A percentile compares a stretch with the other conserved stretches of the same genome.
Conservation (phyloP, 805 yeast genomes). For the Dipodascus geniculatus region DNA sequence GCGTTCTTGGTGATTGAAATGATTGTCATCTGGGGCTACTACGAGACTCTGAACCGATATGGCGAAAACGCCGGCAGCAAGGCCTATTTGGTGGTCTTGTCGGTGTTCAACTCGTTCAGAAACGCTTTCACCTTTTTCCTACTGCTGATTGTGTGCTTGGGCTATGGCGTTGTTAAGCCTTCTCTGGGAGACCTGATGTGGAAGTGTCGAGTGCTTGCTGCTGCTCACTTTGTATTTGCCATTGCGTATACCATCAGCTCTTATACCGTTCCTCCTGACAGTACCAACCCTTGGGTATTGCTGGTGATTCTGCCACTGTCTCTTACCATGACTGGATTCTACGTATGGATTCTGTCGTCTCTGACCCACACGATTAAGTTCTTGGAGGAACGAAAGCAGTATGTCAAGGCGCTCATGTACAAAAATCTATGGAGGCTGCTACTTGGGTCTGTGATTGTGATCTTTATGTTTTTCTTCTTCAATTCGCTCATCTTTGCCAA, state of each 20-base stretch:
- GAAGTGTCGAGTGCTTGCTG: conserved; percentile 50
- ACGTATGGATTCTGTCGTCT: conserved; percentile 60
- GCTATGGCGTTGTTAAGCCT: conserved; percentile 90
- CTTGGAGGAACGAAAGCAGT: conserved; percentile 76
- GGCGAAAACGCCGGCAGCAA: conserved; percentile 47
- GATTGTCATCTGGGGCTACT: conserved; percentile 82
- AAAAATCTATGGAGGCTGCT: conserved; percentile 64
- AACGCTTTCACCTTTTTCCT: conserved; percentile 82
- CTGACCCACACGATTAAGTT: conserved; percentile 63
- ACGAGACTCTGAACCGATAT: conserved; percentile 62
- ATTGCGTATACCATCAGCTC: conserved; percentile 40
- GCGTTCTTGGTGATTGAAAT: conserved; percentile 75
- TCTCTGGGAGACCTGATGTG: conserved; percentile 73
- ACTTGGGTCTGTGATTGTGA: conserved; percentile 54
- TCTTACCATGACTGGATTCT: conserved; percentile 57
- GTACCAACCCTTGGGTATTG: conserved; percentile 37
- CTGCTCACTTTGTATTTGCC: conserved; percentile 42
- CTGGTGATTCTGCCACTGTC: conserved; percentile 62
- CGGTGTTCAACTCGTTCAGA: conserved; percentile 69
- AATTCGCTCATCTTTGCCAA: conserved; percentile 62
- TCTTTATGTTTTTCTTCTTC: conserved; percentile 59
- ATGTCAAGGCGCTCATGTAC: conserved; percentile 83
- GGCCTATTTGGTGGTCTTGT: conserved; percentile 64
- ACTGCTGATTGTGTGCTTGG: conserved; percentile 73
- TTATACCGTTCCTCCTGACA: conserved; percentile 38